These are phyloP conservation scores for Yarrowia sp. DNA, from an alignment of 805 yeast genomes.

Conservation along the genomic window DNA sequence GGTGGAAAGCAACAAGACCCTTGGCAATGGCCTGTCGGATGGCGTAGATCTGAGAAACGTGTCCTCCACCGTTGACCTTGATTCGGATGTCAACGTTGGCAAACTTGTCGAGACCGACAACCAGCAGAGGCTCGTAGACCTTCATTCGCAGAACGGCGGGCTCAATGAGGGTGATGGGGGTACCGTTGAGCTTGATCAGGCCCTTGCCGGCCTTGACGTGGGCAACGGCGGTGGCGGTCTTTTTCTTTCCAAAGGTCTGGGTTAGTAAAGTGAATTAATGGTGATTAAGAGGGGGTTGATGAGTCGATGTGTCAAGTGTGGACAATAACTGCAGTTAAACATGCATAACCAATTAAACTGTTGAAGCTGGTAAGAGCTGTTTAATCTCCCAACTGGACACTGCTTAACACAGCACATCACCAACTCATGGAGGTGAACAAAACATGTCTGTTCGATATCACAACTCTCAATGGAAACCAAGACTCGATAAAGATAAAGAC, in stretches of 20 bases:
- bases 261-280: slow-evolving; percentile 2
- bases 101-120: slow-evolving; percentile 98
- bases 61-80: slow-evolving; percentile 99
- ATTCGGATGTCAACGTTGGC: slow-evolving; percentile 98
- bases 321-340: too few species aligned
- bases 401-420: too few species aligned
- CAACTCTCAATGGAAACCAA: too few species aligned
- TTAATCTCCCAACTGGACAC: too few species aligned
- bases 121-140: slow-evolving; percentile 98
- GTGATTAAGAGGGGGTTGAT: too few species aligned
- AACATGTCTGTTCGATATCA: too few species aligned
- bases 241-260: slow-evolving; percentile 99
- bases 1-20: slow-evolving; percentile 99
- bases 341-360: too few species aligned
- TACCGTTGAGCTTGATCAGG: slow-evolving; percentile 98
- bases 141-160: slow-evolving; percentile 99
- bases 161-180: slow-evolving; percentile 98
- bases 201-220: slow-evolving; percentile 99
- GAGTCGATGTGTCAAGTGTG: too few species aligned
- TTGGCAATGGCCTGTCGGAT: slow-evolving; percentile 99
- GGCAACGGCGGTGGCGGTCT: slow-evolving; percentile 99
- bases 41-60: slow-evolving; percentile 99
- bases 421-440: too few species aligned
- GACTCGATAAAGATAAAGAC: too few species aligned
- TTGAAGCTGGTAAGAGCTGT: too few species aligned